Evolutionary conservation across 1,284 basidiomycete genomes (phyloP).

Genomic region (Fomes fomentarius): DNA sequence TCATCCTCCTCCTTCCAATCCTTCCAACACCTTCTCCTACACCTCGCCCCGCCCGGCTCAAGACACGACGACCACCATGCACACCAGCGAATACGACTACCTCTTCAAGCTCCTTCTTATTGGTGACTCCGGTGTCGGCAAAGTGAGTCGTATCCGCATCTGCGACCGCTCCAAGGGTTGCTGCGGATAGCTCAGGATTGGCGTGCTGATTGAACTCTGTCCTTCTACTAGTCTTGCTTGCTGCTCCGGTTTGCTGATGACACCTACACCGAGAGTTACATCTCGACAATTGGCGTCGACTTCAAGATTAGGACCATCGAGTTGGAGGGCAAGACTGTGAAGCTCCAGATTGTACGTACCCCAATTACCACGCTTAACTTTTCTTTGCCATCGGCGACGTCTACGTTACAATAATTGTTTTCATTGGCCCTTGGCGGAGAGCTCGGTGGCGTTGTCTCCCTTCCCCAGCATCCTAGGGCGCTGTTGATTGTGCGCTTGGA

Average conservation of each 20-base stretch:
- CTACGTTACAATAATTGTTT: background rate
- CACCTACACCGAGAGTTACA: slow-evolving; percentile 99
- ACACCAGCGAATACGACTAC: slow-evolving; percentile 95
- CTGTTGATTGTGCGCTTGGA: slow-evolving; percentile 3
- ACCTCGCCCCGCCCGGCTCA: slow-evolving; percentile 22
- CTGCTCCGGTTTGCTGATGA: slow-evolving; percentile 99
- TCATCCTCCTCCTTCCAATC: slow-evolving; percentile 28
- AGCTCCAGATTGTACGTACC: slow-evolving; percentile 94
- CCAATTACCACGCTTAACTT: background rate
- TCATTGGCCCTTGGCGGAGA: background rate
- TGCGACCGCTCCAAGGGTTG: slow-evolving; percentile 3
- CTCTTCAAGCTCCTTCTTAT: slow-evolving; percentile 97
- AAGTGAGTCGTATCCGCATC: slow-evolving; percentile 53
- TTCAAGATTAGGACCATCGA: slow-evolving; percentile 99
- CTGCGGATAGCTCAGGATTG: slow-evolving; percentile 8
- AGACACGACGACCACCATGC: slow-evolving; percentile 53
- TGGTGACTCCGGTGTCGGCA: slow-evolving; percentile 96
- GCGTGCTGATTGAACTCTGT: slow-evolving; percentile 3
- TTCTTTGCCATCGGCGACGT: background rate
- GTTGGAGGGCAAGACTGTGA: slow-evolving; percentile 99
- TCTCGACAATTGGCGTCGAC: slow-evolving; percentile 98
- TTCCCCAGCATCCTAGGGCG: background rate
- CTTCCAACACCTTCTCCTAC: slow-evolving; percentile 27
- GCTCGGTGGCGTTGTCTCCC: background rate
- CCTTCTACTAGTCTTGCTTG: slow-evolving; percentile 79